Conservation (phyloP, 495 filamentous ascomycete genomes). For the Polyplosphaeria fusca region DNA sequence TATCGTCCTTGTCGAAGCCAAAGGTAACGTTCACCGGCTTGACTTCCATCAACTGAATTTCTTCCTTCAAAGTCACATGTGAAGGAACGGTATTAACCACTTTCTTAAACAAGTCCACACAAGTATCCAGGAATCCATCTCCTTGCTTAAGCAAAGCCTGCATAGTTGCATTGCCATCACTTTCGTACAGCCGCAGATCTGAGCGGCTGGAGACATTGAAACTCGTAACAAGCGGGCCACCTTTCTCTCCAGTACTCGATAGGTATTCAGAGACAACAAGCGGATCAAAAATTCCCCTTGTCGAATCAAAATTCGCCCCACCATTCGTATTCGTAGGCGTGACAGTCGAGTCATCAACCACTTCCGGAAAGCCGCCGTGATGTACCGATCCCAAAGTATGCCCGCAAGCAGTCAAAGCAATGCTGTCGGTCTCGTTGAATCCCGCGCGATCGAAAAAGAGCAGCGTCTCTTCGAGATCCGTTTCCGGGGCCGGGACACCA, state of each 20-base stretch:
- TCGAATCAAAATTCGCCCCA: conserved; percentile 9
- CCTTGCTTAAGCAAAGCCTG: neutral
- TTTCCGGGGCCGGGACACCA: conserved; percentile 14
- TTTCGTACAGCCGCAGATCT: conserved; percentile 11
- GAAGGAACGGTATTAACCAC: neutral
- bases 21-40: neutral
- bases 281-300: conserved; percentile 5
- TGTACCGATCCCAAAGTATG: conserved; percentile 16
- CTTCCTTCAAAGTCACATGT: neutral
- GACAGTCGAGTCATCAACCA: neutral
- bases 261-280: conserved; percentile 17
- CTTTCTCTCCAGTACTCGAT: neutral
- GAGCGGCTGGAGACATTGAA: conserved; percentile 2
- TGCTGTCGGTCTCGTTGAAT: conserved; percentile 10
- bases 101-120: neutral
- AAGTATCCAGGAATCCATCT: neutral
- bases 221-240: conserved; percentile 11
- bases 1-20: neutral
- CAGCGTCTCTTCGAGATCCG: conserved; percentile 9
- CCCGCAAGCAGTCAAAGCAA: conserved; percentile 17
- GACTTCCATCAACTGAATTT: neutral
- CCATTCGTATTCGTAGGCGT: conserved; percentile 3
- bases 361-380: neutral
- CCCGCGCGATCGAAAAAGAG: conserved; percentile 11
- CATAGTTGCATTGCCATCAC: conserved; percentile 19